Conservation (phyloP, 2,329 filamentous ascomycete species). For the Sclerotinia borealis region DNA sequence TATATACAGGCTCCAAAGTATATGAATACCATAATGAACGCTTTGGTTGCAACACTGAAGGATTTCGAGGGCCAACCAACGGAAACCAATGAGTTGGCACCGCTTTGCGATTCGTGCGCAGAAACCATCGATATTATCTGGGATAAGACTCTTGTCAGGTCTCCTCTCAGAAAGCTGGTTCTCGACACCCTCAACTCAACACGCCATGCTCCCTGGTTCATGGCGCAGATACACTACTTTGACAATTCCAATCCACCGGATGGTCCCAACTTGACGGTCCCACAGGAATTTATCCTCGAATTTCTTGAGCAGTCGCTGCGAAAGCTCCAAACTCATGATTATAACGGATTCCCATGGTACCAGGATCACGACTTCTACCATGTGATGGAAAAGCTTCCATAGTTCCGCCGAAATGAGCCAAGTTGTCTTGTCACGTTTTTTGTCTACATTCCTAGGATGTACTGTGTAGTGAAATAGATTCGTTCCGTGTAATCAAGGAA, state of each 20-base stretch:
- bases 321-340: not conserved
- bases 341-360: fast-evolving
- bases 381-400: too few relatives aligned
- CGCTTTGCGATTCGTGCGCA: not conserved
- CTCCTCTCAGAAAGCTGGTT: not conserved
- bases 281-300: not conserved
- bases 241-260: not conserved
- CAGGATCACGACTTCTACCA: not conserved
- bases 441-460: too few relatives aligned
- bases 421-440: too few relatives aligned
- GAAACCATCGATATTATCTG: not conserved
- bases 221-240: not conserved
- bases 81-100: not conserved
- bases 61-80: not conserved
- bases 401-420: too few relatives aligned
- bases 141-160: not conserved
- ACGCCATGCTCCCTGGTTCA: not conserved
- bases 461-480: too few relatives aligned
- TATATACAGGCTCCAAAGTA: not conserved
- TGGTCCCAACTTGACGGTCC: not conserved
- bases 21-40: not conserved
- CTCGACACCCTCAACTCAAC: not conserved
- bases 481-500: too few relatives aligned
- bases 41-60: not conserved
- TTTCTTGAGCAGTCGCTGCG: not conserved